A percentile compares a stretch with the other conserved stretches of the same genome.
Conservation (phyloP, 2,329 filamentous ascomycete genomes). For the Fusarium sp. region DNA sequence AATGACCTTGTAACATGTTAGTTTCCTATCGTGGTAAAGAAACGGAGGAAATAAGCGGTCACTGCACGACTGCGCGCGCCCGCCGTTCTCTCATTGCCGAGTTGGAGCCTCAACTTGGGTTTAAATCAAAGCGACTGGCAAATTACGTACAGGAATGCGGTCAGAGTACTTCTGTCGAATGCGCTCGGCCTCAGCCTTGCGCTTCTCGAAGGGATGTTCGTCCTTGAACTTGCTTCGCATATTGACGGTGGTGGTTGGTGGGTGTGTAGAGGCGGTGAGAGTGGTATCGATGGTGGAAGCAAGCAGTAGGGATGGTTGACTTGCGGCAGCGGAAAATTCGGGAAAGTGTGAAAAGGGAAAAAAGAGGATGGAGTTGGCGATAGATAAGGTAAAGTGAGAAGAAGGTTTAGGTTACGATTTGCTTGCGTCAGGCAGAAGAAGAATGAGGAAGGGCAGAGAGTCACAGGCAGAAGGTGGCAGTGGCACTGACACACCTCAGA, state of each 20-base stretch:
- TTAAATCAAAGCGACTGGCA: constrained; percentile 1
- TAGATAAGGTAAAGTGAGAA: constrained; percentile 19
- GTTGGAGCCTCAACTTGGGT: background rate
- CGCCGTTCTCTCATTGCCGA: background rate
- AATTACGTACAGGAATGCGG: constrained; percentile 87
- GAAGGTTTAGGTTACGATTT: constrained; percentile 42
- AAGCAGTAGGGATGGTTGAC: constrained; percentile 12
- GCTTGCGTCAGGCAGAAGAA: constrained; percentile 44
- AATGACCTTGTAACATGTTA: constrained; percentile 91
- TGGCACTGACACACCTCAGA: constrained; percentile 35
- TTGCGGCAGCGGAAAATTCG: background rate
- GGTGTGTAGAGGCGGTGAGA: constrained; percentile 27
- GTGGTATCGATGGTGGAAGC: constrained; percentile 17
- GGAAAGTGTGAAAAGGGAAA: constrained; percentile 5
- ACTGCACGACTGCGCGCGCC: constrained; percentile 24
- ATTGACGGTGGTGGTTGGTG: constrained; percentile 55
- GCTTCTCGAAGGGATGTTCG: constrained; percentile 99
- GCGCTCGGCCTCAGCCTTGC: constrained; percentile 99
- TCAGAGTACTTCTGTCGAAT: constrained; percentile 99
- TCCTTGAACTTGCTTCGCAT: constrained; percentile 99
- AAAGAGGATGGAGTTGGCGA: constrained; percentile 32
- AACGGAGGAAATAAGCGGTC: constrained; percentile 21
- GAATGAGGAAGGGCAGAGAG: constrained; percentile 37
- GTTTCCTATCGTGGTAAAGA: constrained; percentile 60
- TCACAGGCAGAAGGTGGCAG: constrained; percentile 32